Conservation (phyloP, 2,329 filamentous ascomycete genomes). For the Aspergillus persii region DNA sequence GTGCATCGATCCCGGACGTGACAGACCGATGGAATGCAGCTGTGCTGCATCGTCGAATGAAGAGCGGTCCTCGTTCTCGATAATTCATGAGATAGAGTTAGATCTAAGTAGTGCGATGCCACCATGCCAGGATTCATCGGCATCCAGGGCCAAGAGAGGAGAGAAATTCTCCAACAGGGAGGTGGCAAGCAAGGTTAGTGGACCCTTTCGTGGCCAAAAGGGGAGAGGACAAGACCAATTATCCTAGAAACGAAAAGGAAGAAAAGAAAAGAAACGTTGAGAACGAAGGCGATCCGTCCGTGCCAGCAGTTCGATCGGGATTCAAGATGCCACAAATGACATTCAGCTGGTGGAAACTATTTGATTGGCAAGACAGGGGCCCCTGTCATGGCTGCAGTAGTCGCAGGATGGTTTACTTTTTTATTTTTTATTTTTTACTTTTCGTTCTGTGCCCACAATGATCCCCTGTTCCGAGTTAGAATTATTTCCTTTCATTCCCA, state of each 20-base stretch:
- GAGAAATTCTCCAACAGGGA: conserved; percentile 5
- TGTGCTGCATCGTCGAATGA: conserved; percentile 15
- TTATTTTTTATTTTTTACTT: background rate
- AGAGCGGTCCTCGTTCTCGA: conserved; percentile 17
- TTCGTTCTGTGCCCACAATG: conserved; percentile 4
- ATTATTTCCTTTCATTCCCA: background rate
- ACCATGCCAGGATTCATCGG: conserved; percentile 14
- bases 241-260: background rate
- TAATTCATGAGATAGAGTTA: conserved; percentile 24
- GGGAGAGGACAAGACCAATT: conserved; percentile 6
- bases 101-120: conserved; percentile 18
- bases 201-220: conserved; percentile 12
- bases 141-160: conserved; percentile 9
- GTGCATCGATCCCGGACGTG: conserved; percentile 10
- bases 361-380: conserved; percentile 2
- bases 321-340: conserved; percentile 10
- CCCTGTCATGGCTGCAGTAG: conserved; percentile 5
- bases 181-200: conserved; percentile 17
- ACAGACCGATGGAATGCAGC: conserved; percentile 10
- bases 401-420: background rate
- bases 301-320: conserved; percentile 17
- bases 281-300: conserved; percentile 15
- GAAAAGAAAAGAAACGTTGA: conserved; percentile 13
- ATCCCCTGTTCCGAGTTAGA: background rate
- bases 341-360: conserved; percentile 7